Conservation (phyloP, 306 rosid genomes). For the Medicago ruthenica region DNA sequence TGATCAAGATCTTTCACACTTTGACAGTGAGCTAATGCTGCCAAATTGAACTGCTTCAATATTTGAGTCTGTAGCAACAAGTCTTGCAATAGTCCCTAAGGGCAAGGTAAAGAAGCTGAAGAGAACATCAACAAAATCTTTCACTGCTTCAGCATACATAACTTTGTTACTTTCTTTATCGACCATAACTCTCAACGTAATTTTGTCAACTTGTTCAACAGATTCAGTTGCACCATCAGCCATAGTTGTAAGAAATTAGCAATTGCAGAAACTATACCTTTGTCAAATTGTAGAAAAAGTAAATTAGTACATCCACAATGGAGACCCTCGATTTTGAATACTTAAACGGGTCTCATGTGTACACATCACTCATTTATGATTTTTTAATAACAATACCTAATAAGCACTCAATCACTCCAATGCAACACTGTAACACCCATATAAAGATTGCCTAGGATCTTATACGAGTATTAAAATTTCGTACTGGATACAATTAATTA, state of each 20-base stretch:
- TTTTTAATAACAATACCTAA: too few relatives aligned
- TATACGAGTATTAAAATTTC: too few relatives aligned
- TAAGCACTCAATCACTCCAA: too few relatives aligned
- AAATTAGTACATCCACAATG: too few relatives aligned
- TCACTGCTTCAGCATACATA: background rate
- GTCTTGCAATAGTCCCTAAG: constrained; percentile 1
- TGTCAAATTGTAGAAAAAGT: too few relatives aligned
- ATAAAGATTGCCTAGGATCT: too few relatives aligned
- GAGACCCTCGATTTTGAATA: too few relatives aligned
- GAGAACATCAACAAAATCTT: background rate
- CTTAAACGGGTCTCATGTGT: too few relatives aligned
- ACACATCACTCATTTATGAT: too few relatives aligned
- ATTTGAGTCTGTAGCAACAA: background rate
- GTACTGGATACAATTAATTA: too few relatives aligned
- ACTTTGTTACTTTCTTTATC: background rate
- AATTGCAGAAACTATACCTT: background rate
- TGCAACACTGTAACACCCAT: too few relatives aligned
- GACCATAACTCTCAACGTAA: background rate
- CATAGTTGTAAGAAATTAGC: background rate
- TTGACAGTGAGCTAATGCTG: background rate
- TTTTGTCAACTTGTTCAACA: background rate
- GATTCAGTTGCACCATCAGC: background rate
- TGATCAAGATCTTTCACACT: background rate
- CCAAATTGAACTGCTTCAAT: background rate
- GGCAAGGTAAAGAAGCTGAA: background rate